Evolutionary conservation across 768 basidiomycete species (phyloP).

Genomic region (Leccinum barrowsii): DNA sequence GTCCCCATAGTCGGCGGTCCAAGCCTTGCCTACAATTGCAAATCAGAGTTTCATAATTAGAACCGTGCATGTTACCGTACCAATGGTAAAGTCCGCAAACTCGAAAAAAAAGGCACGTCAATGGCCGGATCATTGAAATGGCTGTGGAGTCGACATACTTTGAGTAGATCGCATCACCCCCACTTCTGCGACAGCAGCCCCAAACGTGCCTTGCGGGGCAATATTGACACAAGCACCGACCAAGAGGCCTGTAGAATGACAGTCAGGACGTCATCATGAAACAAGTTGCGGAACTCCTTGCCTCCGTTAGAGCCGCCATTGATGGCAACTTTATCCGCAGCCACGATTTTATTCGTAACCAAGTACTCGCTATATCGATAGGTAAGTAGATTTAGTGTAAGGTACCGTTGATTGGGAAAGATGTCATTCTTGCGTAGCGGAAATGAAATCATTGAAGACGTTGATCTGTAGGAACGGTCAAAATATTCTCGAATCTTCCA

Average conservation of each 20-base stretch:
- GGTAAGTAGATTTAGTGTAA: not conserved
- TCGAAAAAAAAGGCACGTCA: conserved; percentile 22
- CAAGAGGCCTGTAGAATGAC: conserved; percentile 51
- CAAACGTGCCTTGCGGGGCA: conserved; percentile 70
- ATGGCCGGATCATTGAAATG: not conserved
- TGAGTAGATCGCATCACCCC: conserved; percentile 76
- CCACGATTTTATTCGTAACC: conserved; percentile 67
- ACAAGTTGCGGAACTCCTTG: conserved; percentile 22
- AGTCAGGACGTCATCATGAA: not conserved
- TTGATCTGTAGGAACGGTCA: conserved; percentile 45
- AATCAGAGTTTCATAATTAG: conserved; percentile 8
- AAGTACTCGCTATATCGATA: conserved; percentile 53
- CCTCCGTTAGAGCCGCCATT: conserved; percentile 84
- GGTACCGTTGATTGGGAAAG: not conserved
- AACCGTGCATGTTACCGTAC: conserved; percentile 28
- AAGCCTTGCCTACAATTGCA: conserved; percentile 52
- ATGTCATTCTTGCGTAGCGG: conserved; percentile 56
- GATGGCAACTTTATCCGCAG: conserved; percentile 66
- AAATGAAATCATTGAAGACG: conserved; percentile 80
- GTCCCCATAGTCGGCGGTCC: conserved; percentile 78
- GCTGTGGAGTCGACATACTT: conserved; percentile 38
- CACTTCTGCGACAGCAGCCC: conserved; percentile 78
- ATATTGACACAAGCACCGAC: conserved; percentile 85
- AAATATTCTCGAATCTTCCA: not conserved
- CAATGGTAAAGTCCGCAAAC: conserved; percentile 78